A percentile compares a stretch with the other conserved stretches of the same genome.
Conservation (phyloP, 2,329 filamentous ascomycete genomes). For the Aspergillus costaricaensis region DNA sequence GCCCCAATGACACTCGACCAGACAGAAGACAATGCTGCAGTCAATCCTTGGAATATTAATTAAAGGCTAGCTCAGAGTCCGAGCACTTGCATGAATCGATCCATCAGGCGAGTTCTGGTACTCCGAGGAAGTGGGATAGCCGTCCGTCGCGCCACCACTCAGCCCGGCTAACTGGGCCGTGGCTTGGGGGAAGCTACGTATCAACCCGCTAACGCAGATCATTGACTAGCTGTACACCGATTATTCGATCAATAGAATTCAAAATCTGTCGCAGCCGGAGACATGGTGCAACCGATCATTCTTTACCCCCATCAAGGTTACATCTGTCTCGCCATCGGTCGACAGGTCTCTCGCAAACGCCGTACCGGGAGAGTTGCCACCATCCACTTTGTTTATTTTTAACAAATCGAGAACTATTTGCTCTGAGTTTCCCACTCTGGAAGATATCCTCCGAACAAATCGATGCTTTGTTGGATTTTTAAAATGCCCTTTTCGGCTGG, state of each 20-base stretch:
- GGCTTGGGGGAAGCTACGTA: slow-evolving; percentile 11
- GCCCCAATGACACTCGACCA: not conserved
- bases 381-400: slow-evolving; percentile 14
- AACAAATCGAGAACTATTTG: slow-evolving; percentile 17
- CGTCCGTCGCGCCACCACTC: not conserved
- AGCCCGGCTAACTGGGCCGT: slow-evolving; percentile 4
- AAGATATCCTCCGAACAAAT: slow-evolving; percentile 6
- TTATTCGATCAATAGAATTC: slow-evolving; percentile 19
- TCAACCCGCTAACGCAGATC: slow-evolving; percentile 14
- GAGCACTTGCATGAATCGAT: slow-evolving; percentile 15
- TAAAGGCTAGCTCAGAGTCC: not conserved
- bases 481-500: not conserved
- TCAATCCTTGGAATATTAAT: not conserved
- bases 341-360: slow-evolving; percentile 2
- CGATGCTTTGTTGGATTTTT: not conserved
- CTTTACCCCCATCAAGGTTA: slow-evolving; percentile 2
- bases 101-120: slow-evolving; percentile 6
- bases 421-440: slow-evolving; percentile 10
- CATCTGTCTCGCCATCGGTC: not conserved
- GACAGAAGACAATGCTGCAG: not conserved
- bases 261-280: not conserved
- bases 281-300: not conserved
- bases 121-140: not conserved
- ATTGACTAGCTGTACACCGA: slow-evolving; percentile 17
- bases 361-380: not conserved